Evolutionary conservation across 75 land plant genomes (phyloP), one percentile per base, ranked within the genome.

Genomic region (Ceratopteris richardii): DNA sequence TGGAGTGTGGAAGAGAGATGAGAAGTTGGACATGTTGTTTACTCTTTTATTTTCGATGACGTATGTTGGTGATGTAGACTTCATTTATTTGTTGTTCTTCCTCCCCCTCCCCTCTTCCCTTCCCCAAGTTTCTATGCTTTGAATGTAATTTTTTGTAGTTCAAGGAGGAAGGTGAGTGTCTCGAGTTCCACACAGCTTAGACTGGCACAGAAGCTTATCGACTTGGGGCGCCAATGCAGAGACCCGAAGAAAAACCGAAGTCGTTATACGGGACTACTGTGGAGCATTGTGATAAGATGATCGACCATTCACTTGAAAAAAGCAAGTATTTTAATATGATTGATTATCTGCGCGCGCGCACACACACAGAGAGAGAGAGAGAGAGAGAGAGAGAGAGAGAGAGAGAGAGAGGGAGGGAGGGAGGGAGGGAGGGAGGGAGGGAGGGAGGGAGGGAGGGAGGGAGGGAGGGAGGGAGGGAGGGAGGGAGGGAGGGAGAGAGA

Each of bases 261-360:
- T 28, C 29, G 7, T 26, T 52, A 0, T 57, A 65, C 26, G 80
- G 83, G 37, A 72, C 41, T 11, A 79, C 82, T 5, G 68, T 63
- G 25, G 80, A 84, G 61, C 76, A 81, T 60, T 81, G 85, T 33
- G 60, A 88, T 31, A 25, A 65, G 48, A 84, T 84, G 88, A 81
- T 88, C 47, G 51, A 62, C 23, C 74, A 61, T 57, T 70, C 85
- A 40, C 72, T 88, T 26, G 28, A 39, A 30, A 59, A 58, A 43
- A 26, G 50, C 22, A 17, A 46, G 50, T 58, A 39, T 18, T 42
- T 61, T 39, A 18, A 18, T 2, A 42, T 27, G 5, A 41, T 10
- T 16, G 22, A 5, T 16, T 52, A 7, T 52, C 10, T 61, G 16
- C 54, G 37, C 28, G 43, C 9, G 0, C 51, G 22, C 9, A 26